Evolutionary conservation across 1,284 basidiomycete species (phyloP).

Genomic region (Trametes hirsuta): DNA sequence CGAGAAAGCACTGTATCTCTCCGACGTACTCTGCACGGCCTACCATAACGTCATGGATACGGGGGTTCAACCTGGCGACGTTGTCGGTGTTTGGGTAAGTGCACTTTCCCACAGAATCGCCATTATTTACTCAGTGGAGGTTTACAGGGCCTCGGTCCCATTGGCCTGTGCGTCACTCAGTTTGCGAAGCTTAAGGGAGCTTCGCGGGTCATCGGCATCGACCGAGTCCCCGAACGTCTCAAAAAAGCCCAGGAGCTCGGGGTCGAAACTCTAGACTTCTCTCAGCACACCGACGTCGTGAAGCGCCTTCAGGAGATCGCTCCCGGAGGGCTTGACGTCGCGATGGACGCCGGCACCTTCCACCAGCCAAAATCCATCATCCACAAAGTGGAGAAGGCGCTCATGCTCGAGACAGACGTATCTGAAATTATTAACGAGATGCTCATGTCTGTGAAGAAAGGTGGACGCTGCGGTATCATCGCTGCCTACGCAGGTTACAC

Average conservation of each 20-base stretch:
- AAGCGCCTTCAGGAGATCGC: slow-evolving; percentile 64
- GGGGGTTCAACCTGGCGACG: slow-evolving; percentile 65
- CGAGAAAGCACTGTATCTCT: slow-evolving; percentile 67
- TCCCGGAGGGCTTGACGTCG: slow-evolving; percentile 67
- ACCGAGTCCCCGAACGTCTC: slow-evolving; percentile 64
- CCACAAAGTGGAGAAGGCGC: slow-evolving; percentile 71
- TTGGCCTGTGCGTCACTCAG: slow-evolving; percentile 61
- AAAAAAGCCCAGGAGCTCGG: slow-evolving; percentile 45
- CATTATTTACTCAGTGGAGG: neutral
- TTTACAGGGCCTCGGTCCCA: slow-evolving; percentile 56
- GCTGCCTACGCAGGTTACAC: slow-evolving; percentile 67
- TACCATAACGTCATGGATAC: slow-evolving; percentile 77
- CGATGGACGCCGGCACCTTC: slow-evolving; percentile 63
- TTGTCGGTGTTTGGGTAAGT: slow-evolving; percentile 68
- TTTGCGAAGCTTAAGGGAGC: slow-evolving; percentile 76
- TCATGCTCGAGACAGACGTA: slow-evolving; percentile 79
- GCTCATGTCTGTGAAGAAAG: slow-evolving; percentile 64
- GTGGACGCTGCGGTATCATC: slow-evolving; percentile 66
- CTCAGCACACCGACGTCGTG: slow-evolving; percentile 56
- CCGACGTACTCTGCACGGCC: slow-evolving; percentile 74
- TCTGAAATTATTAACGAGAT: slow-evolving; percentile 76
- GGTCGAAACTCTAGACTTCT: slow-evolving; percentile 70
- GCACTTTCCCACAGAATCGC: neutral
- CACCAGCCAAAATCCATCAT: slow-evolving; percentile 67
- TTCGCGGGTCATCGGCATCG: slow-evolving; percentile 73